Evolutionary conservation across 306 rosid genomes (phyloP), one percentile per base, ranked within the genome.

Genomic region (Vachellia pachyceras): DNA sequence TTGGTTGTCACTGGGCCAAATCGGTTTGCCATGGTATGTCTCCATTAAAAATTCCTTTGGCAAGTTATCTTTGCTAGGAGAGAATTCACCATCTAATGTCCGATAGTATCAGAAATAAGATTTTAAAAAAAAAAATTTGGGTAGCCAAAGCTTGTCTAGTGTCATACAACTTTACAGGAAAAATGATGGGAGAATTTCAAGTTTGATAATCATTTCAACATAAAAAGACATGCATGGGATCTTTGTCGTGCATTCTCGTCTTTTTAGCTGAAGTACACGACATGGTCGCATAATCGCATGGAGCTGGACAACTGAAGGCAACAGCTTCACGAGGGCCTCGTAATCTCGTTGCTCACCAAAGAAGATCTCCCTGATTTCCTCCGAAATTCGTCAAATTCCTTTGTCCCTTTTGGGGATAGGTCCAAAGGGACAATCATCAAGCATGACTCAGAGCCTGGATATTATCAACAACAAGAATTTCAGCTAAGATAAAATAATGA

Each of bases 341-440:
- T 79, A 63, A 22, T 75, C 57, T 81, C 80, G 35, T 77, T 66
- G 22, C 76, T 42, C 45, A 12, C 66, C 81, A 50, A 74, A 7
- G 73, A 74, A 69, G 77, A 20, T 4, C 66, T 79, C 46, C 73
- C 35, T 85, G 29, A 37, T 22, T 68, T 44, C 61, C 81, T 73
- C 78, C 77, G 83, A 64, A 72, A 49, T 45, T 58, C 55, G 57
- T 7, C 57, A 66, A 49, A n/a, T 6, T 20, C 50, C 36, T 39
- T 75, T 84, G 79, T 66, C 72, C 72, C 44, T 22, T 74, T 25
- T 76, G 18, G 57, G 74, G 79, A 44, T 60, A 44, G 64, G 78
- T 35, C 70, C 10, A 29, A 41, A 54, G 33, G 22, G 20, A 77
- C 9, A 17, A 17, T n/a, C 37, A 1, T 52, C 12, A 22, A 20